A percentile compares a stretch with the other conserved stretches of the same genome.
Conservation (phyloP, 495 filamentous ascomycete genomes). For the Poronia punctata region DNA sequence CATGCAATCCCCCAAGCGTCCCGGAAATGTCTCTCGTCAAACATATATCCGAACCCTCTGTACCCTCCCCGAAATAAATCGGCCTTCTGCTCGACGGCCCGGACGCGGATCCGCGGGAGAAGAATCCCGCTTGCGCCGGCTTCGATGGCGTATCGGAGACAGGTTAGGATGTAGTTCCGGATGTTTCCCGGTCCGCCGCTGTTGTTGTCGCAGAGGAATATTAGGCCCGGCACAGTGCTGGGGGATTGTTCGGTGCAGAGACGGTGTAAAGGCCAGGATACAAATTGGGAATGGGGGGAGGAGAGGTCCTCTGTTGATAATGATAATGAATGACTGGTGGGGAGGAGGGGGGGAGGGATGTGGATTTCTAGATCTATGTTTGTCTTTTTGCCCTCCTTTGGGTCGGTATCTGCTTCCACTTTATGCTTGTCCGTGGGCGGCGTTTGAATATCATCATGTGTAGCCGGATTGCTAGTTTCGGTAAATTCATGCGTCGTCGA, state of each 20-base stretch:
- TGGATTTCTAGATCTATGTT: too few relatives aligned
- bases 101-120: constrained; percentile 34
- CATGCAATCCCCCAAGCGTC: constrained; percentile 27
- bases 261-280: constrained; percentile 39
- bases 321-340: too few relatives aligned
- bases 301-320: constrained; percentile 28
- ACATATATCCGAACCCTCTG: constrained; percentile 37
- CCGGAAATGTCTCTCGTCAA: constrained; percentile 38
- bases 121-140: constrained; percentile 40
- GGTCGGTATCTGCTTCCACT: too few relatives aligned
- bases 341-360: too few relatives aligned
- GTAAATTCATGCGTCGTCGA: too few relatives aligned
- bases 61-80: constrained; percentile 22
- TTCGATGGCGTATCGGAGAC: constrained; percentile 43
- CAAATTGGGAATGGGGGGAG: constrained; percentile 30
- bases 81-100: constrained; percentile 24
- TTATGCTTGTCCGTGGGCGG: too few relatives aligned
- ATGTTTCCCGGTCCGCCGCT: constrained; percentile 48
- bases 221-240: constrained; percentile 28
- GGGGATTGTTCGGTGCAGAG: constrained; percentile 32
- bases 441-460: too few relatives aligned
- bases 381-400: too few relatives aligned
- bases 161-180: constrained; percentile 46
- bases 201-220: constrained; percentile 46
- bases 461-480: too few relatives aligned